A percentile compares a stretch with the other conserved stretches of the same genome.
These are phyloP conservation scores for Trichoderma sp. DNA, from an alignment of 2,329 filamentous ascomycete species.

Conservation along the genomic window DNA sequence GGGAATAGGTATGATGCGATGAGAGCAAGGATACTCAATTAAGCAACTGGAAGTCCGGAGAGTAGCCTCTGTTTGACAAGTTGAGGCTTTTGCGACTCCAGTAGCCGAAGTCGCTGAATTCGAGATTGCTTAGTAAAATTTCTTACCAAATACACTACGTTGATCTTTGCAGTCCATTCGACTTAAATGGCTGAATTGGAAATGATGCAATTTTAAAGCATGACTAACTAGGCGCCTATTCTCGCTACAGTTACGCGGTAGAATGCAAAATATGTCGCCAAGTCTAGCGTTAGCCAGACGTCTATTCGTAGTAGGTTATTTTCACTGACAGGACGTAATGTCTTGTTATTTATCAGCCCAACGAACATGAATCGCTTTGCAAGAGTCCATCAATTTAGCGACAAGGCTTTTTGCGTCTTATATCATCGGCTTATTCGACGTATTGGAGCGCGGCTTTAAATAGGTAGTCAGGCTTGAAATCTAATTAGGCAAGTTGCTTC, in stretches of 20 bases:
- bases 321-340: not conserved
- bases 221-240: not conserved
- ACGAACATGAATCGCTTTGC: not conserved
- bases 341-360: not conserved
- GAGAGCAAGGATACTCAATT: not conserved
- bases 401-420: not conserved
- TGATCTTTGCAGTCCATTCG: not conserved
- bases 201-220: not conserved
- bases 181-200: not conserved
- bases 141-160: not conserved
- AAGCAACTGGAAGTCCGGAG: not conserved
- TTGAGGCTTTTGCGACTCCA: not conserved
- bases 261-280: not conserved
- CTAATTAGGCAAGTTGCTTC: conserved; percentile 8
- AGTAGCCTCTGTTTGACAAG: not conserved
- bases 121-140: conserved; percentile 14
- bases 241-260: not conserved
- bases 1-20: not conserved
- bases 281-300: not conserved
- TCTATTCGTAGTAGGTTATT: not conserved
- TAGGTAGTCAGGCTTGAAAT: not conserved
- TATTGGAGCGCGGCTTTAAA: not conserved
- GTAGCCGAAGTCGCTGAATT: not conserved
- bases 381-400: not conserved
- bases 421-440: not conserved